A percentile compares a stretch with the other conserved stretches of the same genome.
phyloP scores from a whole-genome alignment of 2,329 filamentous ascomycete species.

The Clarireedia paspali region DNA sequence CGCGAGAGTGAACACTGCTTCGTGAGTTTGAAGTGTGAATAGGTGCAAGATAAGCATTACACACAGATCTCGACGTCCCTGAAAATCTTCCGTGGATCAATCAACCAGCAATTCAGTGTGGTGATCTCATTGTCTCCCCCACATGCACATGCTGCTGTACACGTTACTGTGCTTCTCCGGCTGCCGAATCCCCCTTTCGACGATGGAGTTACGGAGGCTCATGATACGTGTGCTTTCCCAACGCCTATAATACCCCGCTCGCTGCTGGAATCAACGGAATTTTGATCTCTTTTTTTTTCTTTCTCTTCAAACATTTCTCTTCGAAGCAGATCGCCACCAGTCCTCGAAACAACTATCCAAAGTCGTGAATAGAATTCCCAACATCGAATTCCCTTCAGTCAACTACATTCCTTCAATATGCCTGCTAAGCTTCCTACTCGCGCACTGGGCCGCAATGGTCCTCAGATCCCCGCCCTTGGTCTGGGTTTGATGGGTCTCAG shows the following conservation, averaged over 20 bases:
- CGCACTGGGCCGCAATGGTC: conserved; percentile 8
- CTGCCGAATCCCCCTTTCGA: background rate
- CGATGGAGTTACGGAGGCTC: conserved; percentile 5
- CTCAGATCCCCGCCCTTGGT: conserved; percentile 11
- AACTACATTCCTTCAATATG: background rate
- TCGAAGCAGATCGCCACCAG: background rate
- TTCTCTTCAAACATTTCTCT: background rate
- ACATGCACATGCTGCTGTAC: background rate
- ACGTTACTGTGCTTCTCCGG: background rate
- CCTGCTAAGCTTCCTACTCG: conserved; percentile 12
- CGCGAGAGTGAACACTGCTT: no score
- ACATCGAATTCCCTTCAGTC: background rate
- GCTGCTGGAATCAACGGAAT: background rate
- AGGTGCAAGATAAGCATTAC: background rate
- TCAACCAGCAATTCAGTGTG: background rate
- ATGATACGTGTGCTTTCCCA: background rate
- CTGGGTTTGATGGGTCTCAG: conserved; percentile 12
- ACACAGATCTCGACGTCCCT: background rate
- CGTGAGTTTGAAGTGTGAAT: background rate
- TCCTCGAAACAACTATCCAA: background rate
- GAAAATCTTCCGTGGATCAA: background rate
- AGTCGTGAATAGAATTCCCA: background rate
- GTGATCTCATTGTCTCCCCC: background rate
- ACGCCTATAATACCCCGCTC: conserved; percentile 7
- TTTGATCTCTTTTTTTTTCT: background rate